These are phyloP conservation scores for Candida hispaniensis DNA, from an alignment of 805 yeast species.

Conservation along the genomic window DNA sequence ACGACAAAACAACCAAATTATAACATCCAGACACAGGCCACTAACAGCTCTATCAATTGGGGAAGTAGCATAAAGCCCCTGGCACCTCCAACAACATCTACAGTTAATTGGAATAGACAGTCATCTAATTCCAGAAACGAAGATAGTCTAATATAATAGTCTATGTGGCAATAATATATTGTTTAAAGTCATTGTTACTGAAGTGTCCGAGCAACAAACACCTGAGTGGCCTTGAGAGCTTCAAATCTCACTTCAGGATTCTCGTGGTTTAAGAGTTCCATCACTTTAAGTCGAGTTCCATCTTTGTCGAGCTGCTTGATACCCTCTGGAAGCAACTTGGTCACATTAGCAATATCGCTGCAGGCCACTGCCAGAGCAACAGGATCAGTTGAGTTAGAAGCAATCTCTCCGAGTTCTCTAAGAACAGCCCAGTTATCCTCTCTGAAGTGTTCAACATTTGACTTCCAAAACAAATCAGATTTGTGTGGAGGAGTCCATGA, in stretches of 20 bases:
- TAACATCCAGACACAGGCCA: too few relatives aligned
- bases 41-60: too few relatives aligned
- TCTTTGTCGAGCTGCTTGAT: conserved; percentile 41
- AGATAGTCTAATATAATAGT: too few relatives aligned
- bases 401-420: conserved; percentile 42
- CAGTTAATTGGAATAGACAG: too few relatives aligned
- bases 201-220: conserved; percentile 75
- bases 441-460: conserved; percentile 65
- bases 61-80: too few relatives aligned
- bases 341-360: conserved; percentile 53
- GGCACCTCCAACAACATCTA: too few relatives aligned
- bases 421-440: conserved; percentile 65
- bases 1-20: too few relatives aligned
- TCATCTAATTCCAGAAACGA: too few relatives aligned
- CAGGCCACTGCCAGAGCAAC: conserved; percentile 48
- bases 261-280: conserved; percentile 70
- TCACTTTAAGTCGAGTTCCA: conserved; percentile 66
- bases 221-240: conserved; percentile 92
- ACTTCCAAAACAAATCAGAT: conserved; percentile 81
- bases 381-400: conserved; percentile 26
- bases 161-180: too few relatives aligned
- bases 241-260: conserved; percentile 87
- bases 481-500: conserved; percentile 90
- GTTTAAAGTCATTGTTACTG: too few relatives aligned
- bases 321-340: conserved; percentile 53